These are phyloP conservation scores for Hylodesmum podocarpum DNA, from an alignment of 306 rosid species.

Conservation along the genomic window DNA sequence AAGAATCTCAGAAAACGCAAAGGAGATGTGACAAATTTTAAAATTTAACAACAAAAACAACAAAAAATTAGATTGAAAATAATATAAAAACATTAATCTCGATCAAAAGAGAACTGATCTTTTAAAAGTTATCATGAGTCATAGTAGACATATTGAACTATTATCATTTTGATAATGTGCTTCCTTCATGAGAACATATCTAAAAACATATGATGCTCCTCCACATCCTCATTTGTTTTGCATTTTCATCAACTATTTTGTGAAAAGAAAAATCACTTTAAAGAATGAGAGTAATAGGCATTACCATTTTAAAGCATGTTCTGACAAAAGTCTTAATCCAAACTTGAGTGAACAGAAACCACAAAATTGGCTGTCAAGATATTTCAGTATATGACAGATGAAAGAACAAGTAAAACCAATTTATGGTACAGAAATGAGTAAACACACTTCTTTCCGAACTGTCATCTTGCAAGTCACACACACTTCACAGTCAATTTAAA, in stretches of 20 bases:
- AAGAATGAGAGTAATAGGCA: not conserved
- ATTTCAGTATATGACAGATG: not conserved
- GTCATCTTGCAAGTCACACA: not conserved
- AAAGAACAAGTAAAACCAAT: constrained; percentile 6
- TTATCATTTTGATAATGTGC: not conserved
- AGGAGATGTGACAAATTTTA: not conserved
- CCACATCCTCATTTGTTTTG: not conserved
- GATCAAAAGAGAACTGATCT: not conserved
- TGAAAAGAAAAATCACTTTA: not conserved
- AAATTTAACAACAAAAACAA: not conserved
- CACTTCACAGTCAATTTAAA: not conserved
- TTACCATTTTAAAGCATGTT: not conserved
- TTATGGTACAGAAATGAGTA: not conserved
- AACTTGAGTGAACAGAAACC: not conserved
- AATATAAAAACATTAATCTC: not conserved
- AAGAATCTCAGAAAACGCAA: not conserved
- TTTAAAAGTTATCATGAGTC: not conserved
- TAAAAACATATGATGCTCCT: constrained; percentile 6
- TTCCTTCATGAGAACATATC: not conserved
- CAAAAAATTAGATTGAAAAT: not conserved
- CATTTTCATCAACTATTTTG: not conserved
- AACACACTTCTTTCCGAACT: not conserved
- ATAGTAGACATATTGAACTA: not conserved
- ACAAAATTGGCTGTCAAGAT: not conserved
- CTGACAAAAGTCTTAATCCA: not conserved